These are phyloP conservation scores for Harringtonia lauricola DNA, from an alignment of 2,329 filamentous ascomycete genomes.

Conservation along the genomic window DNA sequence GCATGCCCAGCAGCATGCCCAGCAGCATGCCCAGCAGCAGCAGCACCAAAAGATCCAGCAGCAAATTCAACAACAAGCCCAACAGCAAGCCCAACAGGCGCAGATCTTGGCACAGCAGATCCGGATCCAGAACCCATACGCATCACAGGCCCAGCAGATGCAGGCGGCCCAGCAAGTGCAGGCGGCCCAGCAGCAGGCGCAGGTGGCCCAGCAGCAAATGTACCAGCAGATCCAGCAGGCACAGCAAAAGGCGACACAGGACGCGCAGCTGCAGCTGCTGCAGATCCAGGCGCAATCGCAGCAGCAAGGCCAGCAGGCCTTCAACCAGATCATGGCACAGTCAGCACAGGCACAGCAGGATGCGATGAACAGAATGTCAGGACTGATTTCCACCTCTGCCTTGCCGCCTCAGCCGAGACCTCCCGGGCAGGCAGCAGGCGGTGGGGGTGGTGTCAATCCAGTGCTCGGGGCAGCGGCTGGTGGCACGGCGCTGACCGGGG, in stretches of 20 bases:
- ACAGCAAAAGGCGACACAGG: neutral
- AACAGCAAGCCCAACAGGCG: neutral
- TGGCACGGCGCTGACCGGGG: no score
- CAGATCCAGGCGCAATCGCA: conserved; percentile 3
- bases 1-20: conserved; percentile 1
- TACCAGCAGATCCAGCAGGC: neutral
- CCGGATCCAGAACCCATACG: no score
- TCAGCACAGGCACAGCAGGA: neutral
- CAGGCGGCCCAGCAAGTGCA: neutral
- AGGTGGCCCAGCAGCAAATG: neutral
- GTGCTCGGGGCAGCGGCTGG: neutral
- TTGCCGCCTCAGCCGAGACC: no score
- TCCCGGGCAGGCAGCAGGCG: no score
- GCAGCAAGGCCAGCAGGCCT: conserved; percentile 2
- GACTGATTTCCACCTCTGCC: no score
- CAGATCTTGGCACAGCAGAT: neutral
- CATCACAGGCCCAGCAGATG: neutral
- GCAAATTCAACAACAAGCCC: neutral
- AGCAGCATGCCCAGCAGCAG: neutral
- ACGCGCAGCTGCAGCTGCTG: conserved; percentile 3
- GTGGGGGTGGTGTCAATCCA: no score
- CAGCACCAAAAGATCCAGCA: neutral
- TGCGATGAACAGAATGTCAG: no score
- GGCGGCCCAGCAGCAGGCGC: neutral
- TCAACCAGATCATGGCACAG: neutral